Evolutionary conservation across 2,329 filamentous ascomycete species (phyloP).

Genomic region (Xenoacremonium recifei): DNA sequence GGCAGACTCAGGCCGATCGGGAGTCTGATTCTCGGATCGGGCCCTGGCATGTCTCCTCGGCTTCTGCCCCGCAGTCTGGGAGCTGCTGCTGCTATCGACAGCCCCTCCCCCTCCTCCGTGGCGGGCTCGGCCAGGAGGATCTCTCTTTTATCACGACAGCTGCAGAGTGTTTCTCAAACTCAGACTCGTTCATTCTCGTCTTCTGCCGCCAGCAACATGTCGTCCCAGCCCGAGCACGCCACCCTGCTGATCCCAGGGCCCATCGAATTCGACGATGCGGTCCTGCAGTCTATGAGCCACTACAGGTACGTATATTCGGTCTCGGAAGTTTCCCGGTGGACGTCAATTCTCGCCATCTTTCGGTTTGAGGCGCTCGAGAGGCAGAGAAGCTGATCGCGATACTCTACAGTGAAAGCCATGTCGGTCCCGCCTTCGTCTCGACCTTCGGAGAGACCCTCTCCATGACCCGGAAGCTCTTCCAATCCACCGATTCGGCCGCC

Average conservation of each 20-base stretch:
- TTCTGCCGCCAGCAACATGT: conserved; percentile 47
- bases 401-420: conserved; percentile 78
- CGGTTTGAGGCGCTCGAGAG: neutral
- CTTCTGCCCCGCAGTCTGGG: conserved; percentile 28
- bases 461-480: conserved; percentile 90
- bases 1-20: too few species aligned
- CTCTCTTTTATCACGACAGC: conserved; percentile 27
- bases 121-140: conserved; percentile 27
- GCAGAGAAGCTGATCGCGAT: neutral
- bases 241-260: conserved; percentile 94
- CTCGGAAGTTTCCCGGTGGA: neutral
- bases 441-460: conserved; percentile 87
- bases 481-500: conserved; percentile 75
- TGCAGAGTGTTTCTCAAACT: conserved; percentile 14
- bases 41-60: too few species aligned
- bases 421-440: conserved; percentile 83
- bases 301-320: conserved; percentile 62
- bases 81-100: conserved; percentile 29
- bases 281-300: conserved; percentile 92
- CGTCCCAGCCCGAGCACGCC: conserved; percentile 59
- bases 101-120: conserved; percentile 20
- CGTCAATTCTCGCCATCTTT: too few species aligned
- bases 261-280: conserved; percentile 97
- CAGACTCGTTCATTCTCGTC: conserved; percentile 19
- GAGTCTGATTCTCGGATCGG: conserved; percentile 26